Percentiles rank a stretch among this genome's conserved stretches.
phyloP scores from a whole-genome alignment of 768 basidiomycete genomes.

The Nidularia pulvinata region DNA sequence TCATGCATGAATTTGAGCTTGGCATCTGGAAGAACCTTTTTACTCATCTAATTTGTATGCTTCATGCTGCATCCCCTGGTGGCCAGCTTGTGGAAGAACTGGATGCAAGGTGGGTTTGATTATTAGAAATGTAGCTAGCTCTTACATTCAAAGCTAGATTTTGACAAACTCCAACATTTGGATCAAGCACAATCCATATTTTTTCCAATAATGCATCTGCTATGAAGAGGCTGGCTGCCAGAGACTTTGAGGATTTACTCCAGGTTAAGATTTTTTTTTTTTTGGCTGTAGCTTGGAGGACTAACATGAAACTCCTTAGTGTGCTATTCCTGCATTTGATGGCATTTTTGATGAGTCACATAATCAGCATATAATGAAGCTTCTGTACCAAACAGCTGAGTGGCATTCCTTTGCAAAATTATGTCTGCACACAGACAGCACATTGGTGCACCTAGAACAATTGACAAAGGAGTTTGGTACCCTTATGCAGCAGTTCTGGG shows the following conservation, averaged over 20 bases:
- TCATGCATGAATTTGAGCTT: slow-evolving; percentile 25
- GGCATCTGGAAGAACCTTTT: slow-evolving; percentile 23
- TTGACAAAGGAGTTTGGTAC: slow-evolving; percentile 23
- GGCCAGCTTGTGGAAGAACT: not conserved
- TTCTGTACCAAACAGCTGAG: slow-evolving; percentile 21
- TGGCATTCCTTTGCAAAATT: slow-evolving; percentile 34
- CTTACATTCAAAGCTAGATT: not conserved
- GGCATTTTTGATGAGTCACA: slow-evolving; percentile 16
- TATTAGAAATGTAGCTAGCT: not conserved
- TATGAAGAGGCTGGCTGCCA: slow-evolving; percentile 20
- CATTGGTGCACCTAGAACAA: slow-evolving; percentile 16
- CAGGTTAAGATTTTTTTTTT: slow-evolving; percentile 10
- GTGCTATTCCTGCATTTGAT: slow-evolving; percentile 27
- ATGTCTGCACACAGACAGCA: slow-evolving; percentile 22
- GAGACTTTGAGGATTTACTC: slow-evolving; percentile 26
- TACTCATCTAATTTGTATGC: slow-evolving; percentile 19
- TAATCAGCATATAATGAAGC: slow-evolving; percentile 8
- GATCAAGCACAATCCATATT: slow-evolving; percentile 13
- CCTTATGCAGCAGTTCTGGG: slow-evolving; percentile 25
- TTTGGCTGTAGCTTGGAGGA: not conserved
- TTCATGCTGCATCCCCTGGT: slow-evolving; percentile 4
- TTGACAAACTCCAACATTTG: slow-evolving; percentile 12
- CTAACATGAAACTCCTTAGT: slow-evolving; percentile 6
- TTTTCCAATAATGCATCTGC: slow-evolving; percentile 21
- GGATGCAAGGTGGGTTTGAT: not conserved